A percentile compares a stretch with the other conserved stretches of the same genome.
Conservation (phyloP, 2,329 filamentous ascomycete genomes). For the Venturiaceae sp. region DNA sequence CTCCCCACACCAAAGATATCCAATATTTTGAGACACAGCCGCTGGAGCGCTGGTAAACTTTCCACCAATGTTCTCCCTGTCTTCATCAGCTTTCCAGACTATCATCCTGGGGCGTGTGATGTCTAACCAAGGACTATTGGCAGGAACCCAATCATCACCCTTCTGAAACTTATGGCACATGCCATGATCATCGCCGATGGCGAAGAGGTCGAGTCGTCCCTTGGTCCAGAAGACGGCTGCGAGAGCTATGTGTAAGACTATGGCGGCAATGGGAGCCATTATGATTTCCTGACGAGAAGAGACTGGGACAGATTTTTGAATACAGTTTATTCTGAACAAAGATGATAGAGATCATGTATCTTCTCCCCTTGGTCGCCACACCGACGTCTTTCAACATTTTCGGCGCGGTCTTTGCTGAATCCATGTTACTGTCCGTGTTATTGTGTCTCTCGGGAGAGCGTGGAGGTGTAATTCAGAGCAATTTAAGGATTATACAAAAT, state of each 20-base stretch:
- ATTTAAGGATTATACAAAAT: no score
- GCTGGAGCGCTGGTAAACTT: background rate
- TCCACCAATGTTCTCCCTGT: conserved; percentile 13
- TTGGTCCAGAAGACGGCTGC: background rate
- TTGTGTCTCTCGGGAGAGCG: no score
- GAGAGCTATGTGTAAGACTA: background rate
- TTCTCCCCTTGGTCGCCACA: background rate
- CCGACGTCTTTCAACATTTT: background rate
- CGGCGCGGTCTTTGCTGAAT: background rate
- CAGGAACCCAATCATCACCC: background rate
- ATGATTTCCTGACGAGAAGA: background rate
- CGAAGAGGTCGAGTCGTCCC: background rate
- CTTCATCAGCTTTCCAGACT: background rate
- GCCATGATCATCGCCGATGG: background rate
- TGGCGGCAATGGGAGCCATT: background rate
- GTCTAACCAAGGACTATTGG: background rate
- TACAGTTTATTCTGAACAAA: background rate
- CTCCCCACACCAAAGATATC: background rate
- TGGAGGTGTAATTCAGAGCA: no score
- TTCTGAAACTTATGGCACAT: background rate
- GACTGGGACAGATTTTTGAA: background rate
- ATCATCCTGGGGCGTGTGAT: background rate
- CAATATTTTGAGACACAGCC: background rate
- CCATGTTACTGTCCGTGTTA: background rate
- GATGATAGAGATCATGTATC: background rate